Percentiles rank a stretch among this genome's conserved stretches.
Evolutionary conservation across 2,329 filamentous ascomycete species (phyloP).

Genomic region (Aspergillus sp.): DNA sequence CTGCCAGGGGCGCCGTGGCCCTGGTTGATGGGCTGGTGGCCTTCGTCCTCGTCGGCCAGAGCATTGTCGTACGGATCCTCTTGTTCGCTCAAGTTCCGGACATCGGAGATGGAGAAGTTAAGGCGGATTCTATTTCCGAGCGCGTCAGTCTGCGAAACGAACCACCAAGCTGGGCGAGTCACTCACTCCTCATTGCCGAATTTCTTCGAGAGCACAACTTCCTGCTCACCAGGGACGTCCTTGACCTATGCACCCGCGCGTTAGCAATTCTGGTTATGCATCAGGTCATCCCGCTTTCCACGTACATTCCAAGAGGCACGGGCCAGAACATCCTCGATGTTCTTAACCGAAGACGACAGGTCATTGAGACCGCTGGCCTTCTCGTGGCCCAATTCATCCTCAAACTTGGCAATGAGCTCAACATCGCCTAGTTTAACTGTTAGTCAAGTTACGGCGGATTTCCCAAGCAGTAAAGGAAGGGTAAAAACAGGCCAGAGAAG

Average conservation of each 20-base stretch:
- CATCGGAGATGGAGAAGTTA: conserved; percentile 74
- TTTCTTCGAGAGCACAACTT: conserved; percentile 72
- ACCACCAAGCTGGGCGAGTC: conserved; percentile 1
- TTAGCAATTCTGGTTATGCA: too few species aligned
- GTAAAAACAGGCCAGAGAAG: background rate
- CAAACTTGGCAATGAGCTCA: conserved; percentile 78
- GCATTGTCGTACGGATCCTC: conserved; percentile 48
- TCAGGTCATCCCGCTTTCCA: too few species aligned
- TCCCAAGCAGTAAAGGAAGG: background rate
- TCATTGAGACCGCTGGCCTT: conserved; percentile 66
- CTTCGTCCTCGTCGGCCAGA: conserved; percentile 50
- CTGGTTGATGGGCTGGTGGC: conserved; percentile 46
- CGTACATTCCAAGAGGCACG: conserved; percentile 71
- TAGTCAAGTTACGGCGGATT: too few species aligned
- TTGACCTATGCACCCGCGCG: conserved; percentile 46
- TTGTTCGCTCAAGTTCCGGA: conserved; percentile 56
- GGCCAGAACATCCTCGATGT: conserved; percentile 84
- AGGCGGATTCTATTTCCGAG: conserved; percentile 55
- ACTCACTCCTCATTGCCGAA: conserved; percentile 81
- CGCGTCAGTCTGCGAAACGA: conserved; percentile 2
- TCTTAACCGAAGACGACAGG: conserved; percentile 67
- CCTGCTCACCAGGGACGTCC: conserved; percentile 75
- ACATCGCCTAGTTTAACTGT: conserved; percentile 60
- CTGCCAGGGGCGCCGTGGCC: conserved; percentile 42
- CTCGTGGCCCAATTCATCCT: conserved; percentile 76